Base-by-base conservation (phyloP, 139 green algal genomes). In the Marvania coccoides region DNA sequence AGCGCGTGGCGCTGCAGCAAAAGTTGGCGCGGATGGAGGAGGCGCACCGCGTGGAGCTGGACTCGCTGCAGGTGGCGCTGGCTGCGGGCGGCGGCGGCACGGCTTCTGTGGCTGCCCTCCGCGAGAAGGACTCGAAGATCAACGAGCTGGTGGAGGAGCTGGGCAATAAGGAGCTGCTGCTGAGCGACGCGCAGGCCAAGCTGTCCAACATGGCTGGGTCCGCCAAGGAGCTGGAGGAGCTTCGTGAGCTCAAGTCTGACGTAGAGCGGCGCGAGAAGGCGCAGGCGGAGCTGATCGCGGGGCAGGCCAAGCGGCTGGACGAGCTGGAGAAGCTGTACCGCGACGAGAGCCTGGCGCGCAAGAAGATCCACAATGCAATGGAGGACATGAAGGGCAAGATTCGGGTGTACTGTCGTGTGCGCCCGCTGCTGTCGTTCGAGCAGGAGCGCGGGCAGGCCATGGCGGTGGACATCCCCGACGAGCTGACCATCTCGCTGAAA, bases 311-410 rank as follows among this genome's bases (percentile, higher is more conserved):
- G 79, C 81, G 88, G 2, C 78, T 98, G 62, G 86, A 95, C 13
- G 91, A 97, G 83, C 87, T 98, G 15, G 92, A 98, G 67, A 73
- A 74, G 47, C 70, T 95, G 36, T 98, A 98, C 80, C 63, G 71
- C 53, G 80, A 86, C 7, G 80, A 85, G 66, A 58, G 29, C 30
- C 53, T 86, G 28, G 63, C 67, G 61, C 85, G 87, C 26, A 92
- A 92, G 73, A 81, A 83, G 51, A 85, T 84, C 65, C 86, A 84
- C 80, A 95, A 95, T 73, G 58, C 72, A 75, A 91, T 97, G 80
- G 86, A 96, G 72, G 93, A 98, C 80, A 91, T 96, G 82, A 95
- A 95, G 84, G 93, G 93, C 71, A 97, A 96, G 79, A 97, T 99
- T 75, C 82, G 94, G 6, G 94, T 99, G 35, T 97, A 84, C 69